A percentile compares a stretch with the other conserved stretches of the same genome.
Evolutionary conservation across 176 grass and related monocot species (phyloP).

Genomic region (Juncus inflexus): DNA sequence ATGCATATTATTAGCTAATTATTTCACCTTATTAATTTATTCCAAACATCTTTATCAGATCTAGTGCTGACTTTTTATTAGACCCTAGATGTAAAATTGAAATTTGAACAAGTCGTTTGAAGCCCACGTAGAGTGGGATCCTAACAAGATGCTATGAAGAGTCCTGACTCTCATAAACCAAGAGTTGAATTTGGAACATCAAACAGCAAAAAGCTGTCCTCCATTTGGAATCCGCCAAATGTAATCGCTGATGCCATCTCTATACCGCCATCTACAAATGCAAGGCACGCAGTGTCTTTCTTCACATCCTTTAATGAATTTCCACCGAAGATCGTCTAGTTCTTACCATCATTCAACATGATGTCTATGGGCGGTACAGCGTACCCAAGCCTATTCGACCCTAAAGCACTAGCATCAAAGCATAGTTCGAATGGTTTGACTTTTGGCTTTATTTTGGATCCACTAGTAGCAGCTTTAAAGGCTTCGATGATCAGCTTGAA

Average conservation of each 20-base stretch:
- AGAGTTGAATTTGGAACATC: slow-evolving; percentile 33
- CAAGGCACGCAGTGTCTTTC: slow-evolving; percentile 34
- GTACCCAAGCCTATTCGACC: slow-evolving; percentile 28
- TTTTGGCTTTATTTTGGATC: slow-evolving; percentile 8
- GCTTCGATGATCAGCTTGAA: slow-evolving; percentile 31
- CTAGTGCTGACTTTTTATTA: neutral
- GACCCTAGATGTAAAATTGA: slow-evolving; percentile 29
- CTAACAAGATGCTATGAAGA: no score
- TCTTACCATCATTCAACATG: slow-evolving; percentile 34
- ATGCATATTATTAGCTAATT: no score
- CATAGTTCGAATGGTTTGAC: slow-evolving; percentile 51
- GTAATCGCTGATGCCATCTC: slow-evolving; percentile 26
- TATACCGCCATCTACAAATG: slow-evolving; percentile 32
- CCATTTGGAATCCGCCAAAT: slow-evolving; percentile 47
- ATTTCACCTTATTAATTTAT: no score
- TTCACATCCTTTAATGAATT: slow-evolving; percentile 35
- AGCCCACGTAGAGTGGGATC: slow-evolving; percentile 24
- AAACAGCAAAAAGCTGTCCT: slow-evolving; percentile 51
- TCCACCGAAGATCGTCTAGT: slow-evolving; percentile 38
- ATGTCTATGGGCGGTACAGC: slow-evolving; percentile 36
- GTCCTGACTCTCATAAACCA: no score
- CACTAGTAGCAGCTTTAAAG: slow-evolving; percentile 23
- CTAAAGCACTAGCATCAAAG: slow-evolving; percentile 24
- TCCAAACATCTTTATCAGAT: neutral
- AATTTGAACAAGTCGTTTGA: slow-evolving; percentile 31